Evolutionary conservation across 2,329 filamentous ascomycete genomes (phyloP).

Genomic region (Venturia effusa): DNA sequence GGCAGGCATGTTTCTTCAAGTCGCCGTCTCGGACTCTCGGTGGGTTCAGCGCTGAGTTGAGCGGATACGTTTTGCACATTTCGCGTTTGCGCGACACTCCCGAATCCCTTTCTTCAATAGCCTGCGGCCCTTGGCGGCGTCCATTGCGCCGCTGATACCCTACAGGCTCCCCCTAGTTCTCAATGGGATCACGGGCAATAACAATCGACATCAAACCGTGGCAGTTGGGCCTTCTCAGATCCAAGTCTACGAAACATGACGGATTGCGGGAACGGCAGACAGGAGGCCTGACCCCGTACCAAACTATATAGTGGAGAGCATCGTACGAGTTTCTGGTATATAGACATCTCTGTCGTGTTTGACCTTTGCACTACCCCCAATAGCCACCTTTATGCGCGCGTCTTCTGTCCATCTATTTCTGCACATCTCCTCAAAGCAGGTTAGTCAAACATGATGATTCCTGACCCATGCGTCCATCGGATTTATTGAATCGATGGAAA

Average conservation of each 20-base stretch:
- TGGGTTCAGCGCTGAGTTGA: neutral
- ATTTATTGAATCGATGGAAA: neutral
- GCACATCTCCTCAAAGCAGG: neutral
- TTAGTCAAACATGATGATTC: neutral
- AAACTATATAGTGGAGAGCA: neutral
- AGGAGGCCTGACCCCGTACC: neutral
- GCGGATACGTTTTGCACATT: constrained; percentile 1
- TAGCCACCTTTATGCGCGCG: neutral
- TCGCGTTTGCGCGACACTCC: neutral
- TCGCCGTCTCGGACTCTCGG: neutral
- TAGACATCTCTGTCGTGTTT: neutral
- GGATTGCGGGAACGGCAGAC: neutral
- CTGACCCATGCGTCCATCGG: neutral
- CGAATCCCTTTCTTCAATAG: neutral
- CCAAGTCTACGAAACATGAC: neutral
- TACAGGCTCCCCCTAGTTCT: neutral
- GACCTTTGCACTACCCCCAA: neutral
- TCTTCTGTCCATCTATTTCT: neutral
- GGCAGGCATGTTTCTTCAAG: neutral
- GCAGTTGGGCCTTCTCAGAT: neutral
- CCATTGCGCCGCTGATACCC: neutral
- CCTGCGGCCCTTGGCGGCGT: neutral
- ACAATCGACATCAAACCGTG: neutral
- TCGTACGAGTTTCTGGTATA: neutral
- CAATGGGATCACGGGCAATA: neutral